Evolutionary conservation across 495 filamentous ascomycete genomes (phyloP).

Genomic region (Lineolata rhizophorae): DNA sequence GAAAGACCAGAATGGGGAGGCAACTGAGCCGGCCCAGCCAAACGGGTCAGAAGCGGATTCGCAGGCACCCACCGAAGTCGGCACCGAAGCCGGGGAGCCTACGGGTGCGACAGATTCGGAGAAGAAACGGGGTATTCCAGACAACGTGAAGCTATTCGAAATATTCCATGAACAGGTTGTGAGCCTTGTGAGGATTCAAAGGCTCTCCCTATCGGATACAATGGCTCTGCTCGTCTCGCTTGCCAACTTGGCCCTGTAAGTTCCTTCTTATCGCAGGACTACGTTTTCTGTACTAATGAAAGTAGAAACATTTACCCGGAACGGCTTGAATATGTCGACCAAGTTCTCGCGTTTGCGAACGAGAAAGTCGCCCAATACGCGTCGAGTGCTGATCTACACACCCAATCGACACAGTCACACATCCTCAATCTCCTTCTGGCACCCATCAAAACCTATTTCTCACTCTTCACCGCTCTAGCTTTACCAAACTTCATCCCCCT

Average conservation of each 20-base stretch:
- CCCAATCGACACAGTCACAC: slow-evolving; percentile 64
- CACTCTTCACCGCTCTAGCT: slow-evolving; percentile 79
- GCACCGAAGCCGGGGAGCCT: slow-evolving; percentile 7
- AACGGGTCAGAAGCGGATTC: slow-evolving; percentile 7
- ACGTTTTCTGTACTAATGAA: slow-evolving; percentile 4
- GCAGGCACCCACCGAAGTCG: slow-evolving; percentile 3
- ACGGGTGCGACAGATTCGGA: slow-evolving; percentile 20
- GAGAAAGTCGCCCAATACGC: slow-evolving; percentile 74
- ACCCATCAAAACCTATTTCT: slow-evolving; percentile 73
- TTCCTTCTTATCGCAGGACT: slow-evolving; percentile 1
- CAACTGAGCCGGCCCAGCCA: slow-evolving; percentile 18
- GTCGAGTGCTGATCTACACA: slow-evolving; percentile 86
- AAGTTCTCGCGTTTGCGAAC: slow-evolving; percentile 73
- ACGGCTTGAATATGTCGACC: slow-evolving; percentile 82
- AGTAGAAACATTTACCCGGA: slow-evolving; percentile 72
- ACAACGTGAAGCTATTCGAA: slow-evolving; percentile 79
- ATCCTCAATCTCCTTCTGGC: slow-evolving; percentile 72
- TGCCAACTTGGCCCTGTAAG: slow-evolving; percentile 63
- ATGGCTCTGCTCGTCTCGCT: slow-evolving; percentile 82
- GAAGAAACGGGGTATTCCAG: slow-evolving; percentile 49
- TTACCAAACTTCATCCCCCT: slow-evolving; percentile 81
- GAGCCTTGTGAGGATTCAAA: slow-evolving; percentile 73
- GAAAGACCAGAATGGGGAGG: slow-evolving; percentile 25
- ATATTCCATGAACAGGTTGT: slow-evolving; percentile 96
- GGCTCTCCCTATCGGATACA: slow-evolving; percentile 82